phyloP scores from a whole-genome alignment of 768 basidiomycete species.

The Panellus pusillus region DNA sequence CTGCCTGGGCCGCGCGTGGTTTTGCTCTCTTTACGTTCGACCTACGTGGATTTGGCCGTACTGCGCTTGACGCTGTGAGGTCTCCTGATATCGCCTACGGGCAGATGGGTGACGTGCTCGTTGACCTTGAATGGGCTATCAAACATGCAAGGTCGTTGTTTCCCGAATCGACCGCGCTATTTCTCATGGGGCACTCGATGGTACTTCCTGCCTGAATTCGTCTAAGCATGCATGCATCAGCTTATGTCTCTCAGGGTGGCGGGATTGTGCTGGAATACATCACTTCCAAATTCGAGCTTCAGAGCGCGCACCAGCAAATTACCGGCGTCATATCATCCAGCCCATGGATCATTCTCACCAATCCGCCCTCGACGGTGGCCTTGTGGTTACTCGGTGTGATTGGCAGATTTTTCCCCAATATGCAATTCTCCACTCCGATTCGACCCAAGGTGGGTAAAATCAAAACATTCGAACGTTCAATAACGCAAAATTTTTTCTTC shows the following conservation, averaged over 20 bases:
- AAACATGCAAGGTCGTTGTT: slow-evolving; percentile 1
- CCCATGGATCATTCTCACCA: slow-evolving; percentile 1
- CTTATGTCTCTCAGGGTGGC: not conserved
- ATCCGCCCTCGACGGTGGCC: not conserved
- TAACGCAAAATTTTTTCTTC: too few species aligned
- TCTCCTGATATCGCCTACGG: not conserved
- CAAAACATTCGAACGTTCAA: too few species aligned
- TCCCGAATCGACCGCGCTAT: not conserved
- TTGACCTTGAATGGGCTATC: slow-evolving; percentile 4
- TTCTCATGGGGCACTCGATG: slow-evolving; percentile 8
- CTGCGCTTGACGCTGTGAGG: not conserved
- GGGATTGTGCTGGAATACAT: slow-evolving; percentile 1
- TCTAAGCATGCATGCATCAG: not conserved
- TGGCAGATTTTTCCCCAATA: not conserved
- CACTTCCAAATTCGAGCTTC: not conserved
- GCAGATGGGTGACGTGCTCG: not conserved
- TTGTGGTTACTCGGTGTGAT: not conserved
- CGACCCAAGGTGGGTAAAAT: slow-evolving; percentile 1
- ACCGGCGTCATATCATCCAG: too few species aligned
- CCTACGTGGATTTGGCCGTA: slow-evolving; percentile 1
- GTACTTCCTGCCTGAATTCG: not conserved
- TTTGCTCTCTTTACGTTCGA: slow-evolving; percentile 3
- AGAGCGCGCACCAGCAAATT: not conserved
- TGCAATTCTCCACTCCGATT: slow-evolving; percentile 2
- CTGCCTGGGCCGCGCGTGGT: not conserved